Base-by-base conservation (phyloP, 805 yeast species). In the Nematodospora valgi region DNA sequence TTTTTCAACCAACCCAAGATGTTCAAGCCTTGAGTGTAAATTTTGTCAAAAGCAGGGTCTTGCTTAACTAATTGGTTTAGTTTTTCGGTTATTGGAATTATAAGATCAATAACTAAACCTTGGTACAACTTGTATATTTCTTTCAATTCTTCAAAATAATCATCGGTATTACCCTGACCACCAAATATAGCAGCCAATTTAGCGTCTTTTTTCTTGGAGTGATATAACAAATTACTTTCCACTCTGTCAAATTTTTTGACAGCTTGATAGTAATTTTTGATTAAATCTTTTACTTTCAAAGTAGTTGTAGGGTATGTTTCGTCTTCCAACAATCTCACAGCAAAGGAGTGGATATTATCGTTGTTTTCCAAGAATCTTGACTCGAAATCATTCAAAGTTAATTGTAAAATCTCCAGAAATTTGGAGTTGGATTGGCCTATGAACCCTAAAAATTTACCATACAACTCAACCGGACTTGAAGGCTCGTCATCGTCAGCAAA, bases 131-230 rank as follows among this genome's bases (percentile, higher is more conserved):
- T 68, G 70, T 85, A 82, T 40, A 89, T 60, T 46, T 87, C 94
- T 59, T 95, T 80, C 58, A 93, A 76, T 70, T 93, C 99, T 59
- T 89, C 96, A 51, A 93, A 93, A 70, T 87, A 93, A 59, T 93
- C 97, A 58, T 93, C 98, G 35, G 95, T 82, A 70, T 87, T 91
- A 65, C 99, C 99, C 71, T 93, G 99, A 54, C 99, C 99, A 59
- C 99, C 98, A 53, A 91, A 93, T 48, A 93, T 80, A 45, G 97
- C 95, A 41, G 75, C 78, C 38, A 89, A 62, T 41, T 72, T 69
- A 29, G 89, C 86, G 33, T 37, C 39, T 3, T 35, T 35, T 63
- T 27, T 71, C 34, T 68, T 55, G n/a, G 75, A 76, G 34, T 84
- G 78, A 43, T 78, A 71, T 58, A 87, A 73, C 39, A 91, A 71